Evolutionary conservation across 106 monocot genomes (phyloP), one percentile per base, ranked within the genome.

Genomic region (Platanthera zijinensis): DNA sequence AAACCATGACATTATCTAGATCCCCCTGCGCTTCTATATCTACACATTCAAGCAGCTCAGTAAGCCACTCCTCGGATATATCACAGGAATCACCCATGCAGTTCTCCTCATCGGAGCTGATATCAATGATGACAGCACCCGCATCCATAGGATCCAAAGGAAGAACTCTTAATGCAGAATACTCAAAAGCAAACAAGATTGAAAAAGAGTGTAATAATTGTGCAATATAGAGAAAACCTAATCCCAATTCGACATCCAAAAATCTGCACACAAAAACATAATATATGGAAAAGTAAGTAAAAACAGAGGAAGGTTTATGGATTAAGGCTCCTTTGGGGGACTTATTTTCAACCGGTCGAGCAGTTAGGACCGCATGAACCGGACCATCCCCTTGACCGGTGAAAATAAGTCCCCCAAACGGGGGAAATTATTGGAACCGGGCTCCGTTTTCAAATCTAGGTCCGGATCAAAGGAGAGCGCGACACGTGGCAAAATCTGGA

Each of bases 61-160:
- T 50, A 45, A 78, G n/a, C 53, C 76, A 76, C 30, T 67, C 32
- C 30, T 67, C 67, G 32, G 39, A 32, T 67, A 67, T 67, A 32
- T 67, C 67, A 67, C 11, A 32, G 30, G 67, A 32, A 28, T 67
- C 67, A 62, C 32, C 64, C 19, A 32, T 13, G 22, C 9, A n/a
- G 21, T 78, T 54, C 47, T 78, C 78, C 18, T 72, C 78, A 57
- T 72, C 57, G 13, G 71, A 78, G 72, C 45, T 78, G 18, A 76
- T 76, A 76, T 76, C 59, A n/a, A 76, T 61, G 30, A 67, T 39
- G 9, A 19, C 19, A 59, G 6, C 9, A 67, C 11, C 32, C 32
- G 4, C 10, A 30, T 30, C 25, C 67, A 67, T 30, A 67, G 32
- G 32, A 67, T 67, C 67, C 67, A 25, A 67, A 67, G 30, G 67